Evolutionary conservation across 1,284 basidiomycete genomes (phyloP).

Genomic region (Pyrrhoderma lamaoense): DNA sequence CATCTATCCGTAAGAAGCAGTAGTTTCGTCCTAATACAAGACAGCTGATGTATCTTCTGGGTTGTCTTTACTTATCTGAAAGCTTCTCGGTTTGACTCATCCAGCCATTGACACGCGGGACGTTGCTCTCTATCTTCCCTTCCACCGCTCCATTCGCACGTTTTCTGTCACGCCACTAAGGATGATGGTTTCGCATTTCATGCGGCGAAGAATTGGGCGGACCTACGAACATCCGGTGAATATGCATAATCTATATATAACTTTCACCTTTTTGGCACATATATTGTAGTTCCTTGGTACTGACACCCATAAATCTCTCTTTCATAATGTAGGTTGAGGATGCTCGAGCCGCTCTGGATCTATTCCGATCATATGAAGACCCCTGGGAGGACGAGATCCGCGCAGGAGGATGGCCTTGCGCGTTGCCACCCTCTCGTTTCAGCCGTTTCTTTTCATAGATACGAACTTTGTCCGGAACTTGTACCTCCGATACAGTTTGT

Average conservation of each 20-base stretch:
- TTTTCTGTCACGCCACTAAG: conserved; percentile 35
- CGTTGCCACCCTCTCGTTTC: conserved; percentile 36
- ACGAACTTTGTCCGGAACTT: neutral
- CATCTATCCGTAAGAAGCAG: conserved; percentile 42
- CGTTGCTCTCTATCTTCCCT: conserved; percentile 46
- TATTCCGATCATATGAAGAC: conserved; percentile 48
- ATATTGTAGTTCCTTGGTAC: neutral
- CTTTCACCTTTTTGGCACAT: neutral
- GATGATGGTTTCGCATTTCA: conserved; percentile 42
- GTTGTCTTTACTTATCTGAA: conserved; percentile 6
- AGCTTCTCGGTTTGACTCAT: conserved; percentile 49
- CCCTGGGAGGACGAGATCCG: conserved; percentile 43
- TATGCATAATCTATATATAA: neutral
- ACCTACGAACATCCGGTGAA: conserved; percentile 46
- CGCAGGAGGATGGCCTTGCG: conserved; percentile 49
- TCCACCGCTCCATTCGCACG: conserved; percentile 40
- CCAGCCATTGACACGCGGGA: conserved; percentile 49
- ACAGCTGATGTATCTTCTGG: neutral
- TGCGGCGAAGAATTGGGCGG: conserved; percentile 43
- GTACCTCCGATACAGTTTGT: no score
- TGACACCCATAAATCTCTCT: neutral
- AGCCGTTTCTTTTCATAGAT: conserved; percentile 9
- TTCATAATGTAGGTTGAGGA: conserved; percentile 37
- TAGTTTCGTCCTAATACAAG: neutral
- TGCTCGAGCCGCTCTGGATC: conserved; percentile 44